These are phyloP conservation scores for Cyberlindnera mrakii DNA, from an alignment of 805 yeast species.

Conservation along the genomic window DNA sequence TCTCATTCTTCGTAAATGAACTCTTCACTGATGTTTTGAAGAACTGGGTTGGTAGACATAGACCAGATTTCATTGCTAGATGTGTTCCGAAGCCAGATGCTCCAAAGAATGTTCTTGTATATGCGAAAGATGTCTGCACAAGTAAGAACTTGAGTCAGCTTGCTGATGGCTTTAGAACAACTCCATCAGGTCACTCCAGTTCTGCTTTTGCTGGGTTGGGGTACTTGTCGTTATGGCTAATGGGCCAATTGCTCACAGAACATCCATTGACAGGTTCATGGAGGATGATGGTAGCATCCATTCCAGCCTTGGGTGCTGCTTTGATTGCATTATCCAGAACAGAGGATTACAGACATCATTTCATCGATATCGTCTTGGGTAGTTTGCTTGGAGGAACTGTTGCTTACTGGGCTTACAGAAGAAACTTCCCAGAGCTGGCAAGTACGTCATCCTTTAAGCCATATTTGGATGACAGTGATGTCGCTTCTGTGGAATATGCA, in stretches of 20 bases:
- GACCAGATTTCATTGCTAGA: constrained; percentile 89
- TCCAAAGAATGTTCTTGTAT: constrained; percentile 47
- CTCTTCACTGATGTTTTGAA: constrained; percentile 69
- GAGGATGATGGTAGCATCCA: constrained; percentile 46
- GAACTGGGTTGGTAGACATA: constrained; percentile 79
- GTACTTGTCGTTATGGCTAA: constrained; percentile 56
- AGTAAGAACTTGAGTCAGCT: constrained; percentile 36
- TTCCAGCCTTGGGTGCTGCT: constrained; percentile 64
- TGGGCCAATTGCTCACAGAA: constrained; percentile 56
- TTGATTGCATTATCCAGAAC: constrained; percentile 82
- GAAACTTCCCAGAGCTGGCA: constrained; percentile 33
- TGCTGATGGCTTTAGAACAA: constrained; percentile 72
- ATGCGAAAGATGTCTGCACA: constrained; percentile 63
- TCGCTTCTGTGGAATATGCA: constrained; percentile 22
- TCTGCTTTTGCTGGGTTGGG: constrained; percentile 64
- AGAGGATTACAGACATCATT: constrained; percentile 91
- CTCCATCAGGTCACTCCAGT: constrained; percentile 80
- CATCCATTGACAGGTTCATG: constrained; percentile 50
- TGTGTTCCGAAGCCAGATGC: constrained; percentile 64
- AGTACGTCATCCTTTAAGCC: constrained; percentile 33
- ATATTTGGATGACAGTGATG: constrained; percentile 34
- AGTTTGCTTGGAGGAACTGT: constrained; percentile 54
- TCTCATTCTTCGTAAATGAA: constrained; percentile 54
- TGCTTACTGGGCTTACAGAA: constrained; percentile 40
- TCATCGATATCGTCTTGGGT: constrained; percentile 76